Conservation (phyloP, 306 rosid species). For the Rosa persica region DNA sequence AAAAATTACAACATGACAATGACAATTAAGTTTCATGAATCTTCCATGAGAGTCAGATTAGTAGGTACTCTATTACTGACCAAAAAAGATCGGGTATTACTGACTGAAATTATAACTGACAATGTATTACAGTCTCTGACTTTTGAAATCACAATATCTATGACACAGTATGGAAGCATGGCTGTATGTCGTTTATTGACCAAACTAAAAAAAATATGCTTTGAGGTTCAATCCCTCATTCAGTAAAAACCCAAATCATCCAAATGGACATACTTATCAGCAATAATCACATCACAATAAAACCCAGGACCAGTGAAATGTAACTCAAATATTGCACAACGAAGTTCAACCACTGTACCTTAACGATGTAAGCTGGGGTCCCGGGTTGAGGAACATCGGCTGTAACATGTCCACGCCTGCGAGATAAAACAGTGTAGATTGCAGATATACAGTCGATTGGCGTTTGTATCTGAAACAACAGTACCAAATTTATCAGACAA, state of each 20-base stretch:
- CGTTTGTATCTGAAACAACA: slow-evolving; percentile 82
- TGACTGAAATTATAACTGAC: background rate
- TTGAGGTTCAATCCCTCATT: background rate
- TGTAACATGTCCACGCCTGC: slow-evolving; percentile 98
- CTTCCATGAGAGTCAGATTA: background rate
- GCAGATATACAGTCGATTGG: slow-evolving; percentile 98
- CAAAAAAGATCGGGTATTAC: background rate
- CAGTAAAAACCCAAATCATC: background rate
- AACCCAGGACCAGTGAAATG: background rate
- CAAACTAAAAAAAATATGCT: background rate
- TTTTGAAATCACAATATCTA: background rate
- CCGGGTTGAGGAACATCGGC: slow-evolving; percentile 99
- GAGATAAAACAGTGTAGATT: slow-evolving; percentile 93
- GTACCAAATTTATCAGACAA: slow-evolving; percentile 21
- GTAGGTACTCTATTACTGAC: background rate
- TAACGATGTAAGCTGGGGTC: slow-evolving; percentile 87
- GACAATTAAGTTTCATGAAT: background rate
- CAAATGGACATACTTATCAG: background rate
- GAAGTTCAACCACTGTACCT: slow-evolving; percentile 53
- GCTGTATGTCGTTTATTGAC: background rate
- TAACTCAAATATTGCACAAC: slow-evolving; percentile 5
- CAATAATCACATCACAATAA: background rate
- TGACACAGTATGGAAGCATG: background rate
- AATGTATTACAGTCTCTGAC: background rate
- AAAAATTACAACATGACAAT: background rate